Percentiles rank a stretch among this genome's conserved stretches.
Evolutionary conservation across 768 basidiomycete genomes (phyloP).

Genomic region (Pleurotus giganteus): DNA sequence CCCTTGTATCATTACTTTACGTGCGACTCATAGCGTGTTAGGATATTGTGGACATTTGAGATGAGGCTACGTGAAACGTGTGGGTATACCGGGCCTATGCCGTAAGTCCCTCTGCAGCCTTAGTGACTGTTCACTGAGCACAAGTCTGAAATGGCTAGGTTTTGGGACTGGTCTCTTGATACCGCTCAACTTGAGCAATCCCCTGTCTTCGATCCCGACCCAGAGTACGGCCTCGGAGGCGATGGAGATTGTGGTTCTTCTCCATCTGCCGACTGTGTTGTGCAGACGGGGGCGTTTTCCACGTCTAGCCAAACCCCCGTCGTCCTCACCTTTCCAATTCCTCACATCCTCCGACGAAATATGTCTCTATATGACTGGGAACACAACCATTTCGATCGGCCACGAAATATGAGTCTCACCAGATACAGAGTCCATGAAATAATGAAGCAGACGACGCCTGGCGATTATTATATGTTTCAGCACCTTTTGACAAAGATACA

Average conservation of each 20-base stretch:
- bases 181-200: conserved; percentile 6
- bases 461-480: conserved; percentile 14
- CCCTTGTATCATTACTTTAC: background rate
- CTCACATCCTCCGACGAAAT: conserved; percentile 14
- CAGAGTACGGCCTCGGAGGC: conserved; percentile 10
- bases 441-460: conserved; percentile 1
- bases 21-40: background rate
- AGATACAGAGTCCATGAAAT: background rate
- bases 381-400: background rate
- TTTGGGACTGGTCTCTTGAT: conserved; percentile 16
- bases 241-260: conserved; percentile 11
- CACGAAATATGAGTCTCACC: conserved; percentile 8
- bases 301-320: conserved; percentile 6
- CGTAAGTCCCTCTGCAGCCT: conserved; percentile 3
- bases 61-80: conserved; percentile 13
- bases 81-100: conserved; percentile 15
- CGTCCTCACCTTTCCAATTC: conserved; percentile 11
- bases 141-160: conserved; percentile 2
- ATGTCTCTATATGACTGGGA: conserved; percentile 11
- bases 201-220: conserved; percentile 13
- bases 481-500: conserved; percentile 12
- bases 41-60: conserved; percentile 15
- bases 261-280: conserved; percentile 8
- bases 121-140: background rate
- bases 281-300: conserved; percentile 7